A percentile compares a stretch with the other conserved stretches of the same genome.
Conservation (phyloP, 2,329 filamentous ascomycete species). For the Furcasterigmium furcatum region DNA sequence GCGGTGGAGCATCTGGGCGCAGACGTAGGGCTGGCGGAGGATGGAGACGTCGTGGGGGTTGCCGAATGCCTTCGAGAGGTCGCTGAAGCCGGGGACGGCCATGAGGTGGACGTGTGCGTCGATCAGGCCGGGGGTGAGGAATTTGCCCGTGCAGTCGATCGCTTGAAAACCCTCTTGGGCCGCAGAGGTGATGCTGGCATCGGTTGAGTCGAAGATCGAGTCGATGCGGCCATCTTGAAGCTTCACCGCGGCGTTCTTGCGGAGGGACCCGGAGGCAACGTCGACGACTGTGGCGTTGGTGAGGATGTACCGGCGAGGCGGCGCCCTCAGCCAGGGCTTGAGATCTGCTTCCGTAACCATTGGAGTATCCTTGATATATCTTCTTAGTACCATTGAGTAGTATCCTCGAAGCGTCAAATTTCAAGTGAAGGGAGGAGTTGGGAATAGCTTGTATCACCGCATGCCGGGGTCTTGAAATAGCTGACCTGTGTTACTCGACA, state of each 20-base stretch:
- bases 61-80: constrained; percentile 19
- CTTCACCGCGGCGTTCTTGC: constrained; percentile 23
- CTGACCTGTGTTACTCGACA: too few species aligned
- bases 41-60: constrained; percentile 31
- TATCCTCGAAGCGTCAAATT: not conserved
- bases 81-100: constrained; percentile 22
- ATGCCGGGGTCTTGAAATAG: too few species aligned
- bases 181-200: constrained; percentile 1
- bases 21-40: constrained; percentile 46
- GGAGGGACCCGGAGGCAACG: constrained; percentile 26
- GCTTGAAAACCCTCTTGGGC: constrained; percentile 17
- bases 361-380: not conserved
- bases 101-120: constrained; percentile 28
- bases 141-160: constrained; percentile 21
- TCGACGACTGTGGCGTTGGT: constrained; percentile 42
- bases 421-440: too few species aligned
- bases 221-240: constrained; percentile 30
- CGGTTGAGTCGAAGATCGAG: constrained; percentile 12
- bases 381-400: too few species aligned
- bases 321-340: constrained; percentile 29
- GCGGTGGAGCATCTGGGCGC: constrained; percentile 47
- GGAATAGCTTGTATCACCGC: constrained; percentile 3
- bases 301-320: constrained; percentile 28
- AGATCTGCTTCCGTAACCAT: constrained; percentile 20
- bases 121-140: constrained; percentile 27